Evolutionary conservation across 768 basidiomycete species (phyloP).

Genomic region (Pulveroboletus ravenelii): DNA sequence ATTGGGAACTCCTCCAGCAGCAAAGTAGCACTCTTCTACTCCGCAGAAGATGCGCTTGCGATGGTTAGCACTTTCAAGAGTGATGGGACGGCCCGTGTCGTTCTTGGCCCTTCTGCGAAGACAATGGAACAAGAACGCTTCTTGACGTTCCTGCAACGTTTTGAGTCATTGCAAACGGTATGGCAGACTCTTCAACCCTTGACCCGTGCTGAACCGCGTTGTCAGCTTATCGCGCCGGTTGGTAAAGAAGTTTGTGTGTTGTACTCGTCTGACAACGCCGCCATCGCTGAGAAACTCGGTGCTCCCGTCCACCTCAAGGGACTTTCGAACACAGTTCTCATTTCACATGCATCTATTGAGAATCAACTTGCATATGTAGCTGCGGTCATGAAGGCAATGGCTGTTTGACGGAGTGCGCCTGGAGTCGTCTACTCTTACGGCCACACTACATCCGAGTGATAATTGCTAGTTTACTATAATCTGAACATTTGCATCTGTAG

Average conservation of each 20-base stretch:
- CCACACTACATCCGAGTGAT: background rate
- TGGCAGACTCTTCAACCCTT: conserved; percentile 11
- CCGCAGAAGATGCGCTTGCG: conserved; percentile 39
- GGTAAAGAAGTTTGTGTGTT: conserved; percentile 52
- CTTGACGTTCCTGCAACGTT: conserved; percentile 42
- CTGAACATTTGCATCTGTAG: background rate
- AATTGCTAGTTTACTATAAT: background rate
- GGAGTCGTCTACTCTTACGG: background rate
- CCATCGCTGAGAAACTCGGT: conserved; percentile 46
- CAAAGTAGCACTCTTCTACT: conserved; percentile 61
- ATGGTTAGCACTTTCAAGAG: conserved; percentile 52
- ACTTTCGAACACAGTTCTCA: conserved; percentile 42
- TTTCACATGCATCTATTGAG: conserved; percentile 53
- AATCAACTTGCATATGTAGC: conserved; percentile 58
- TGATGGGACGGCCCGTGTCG: conserved; percentile 46
- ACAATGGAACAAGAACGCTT: conserved; percentile 45
- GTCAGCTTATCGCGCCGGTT: conserved; percentile 54
- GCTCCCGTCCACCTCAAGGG: conserved; percentile 43
- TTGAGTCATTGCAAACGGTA: conserved; percentile 53
- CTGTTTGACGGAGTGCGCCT: conserved; percentile 3
- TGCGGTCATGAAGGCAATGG: conserved; percentile 35
- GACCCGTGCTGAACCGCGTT: background rate
- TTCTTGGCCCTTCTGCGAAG: conserved; percentile 37
- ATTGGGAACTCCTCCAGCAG: conserved; percentile 35
- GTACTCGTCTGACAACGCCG: conserved; percentile 48